phyloP scores from a whole-genome alignment of 202 grass and related monocot genomes.

The Sporobolus alterniflorus region DNA sequence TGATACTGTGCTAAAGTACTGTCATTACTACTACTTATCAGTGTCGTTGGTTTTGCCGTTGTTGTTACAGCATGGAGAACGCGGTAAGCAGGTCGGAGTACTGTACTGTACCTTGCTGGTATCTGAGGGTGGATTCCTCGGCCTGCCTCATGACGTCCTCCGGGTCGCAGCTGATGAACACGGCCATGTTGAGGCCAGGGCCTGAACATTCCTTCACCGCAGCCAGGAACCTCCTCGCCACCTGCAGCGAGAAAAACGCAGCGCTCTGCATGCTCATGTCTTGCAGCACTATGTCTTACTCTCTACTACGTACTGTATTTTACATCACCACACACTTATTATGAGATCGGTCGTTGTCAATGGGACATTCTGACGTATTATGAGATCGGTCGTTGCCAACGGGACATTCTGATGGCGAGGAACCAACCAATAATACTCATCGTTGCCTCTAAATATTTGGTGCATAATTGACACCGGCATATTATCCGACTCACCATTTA shows the following conservation, averaged over 20 bases:
- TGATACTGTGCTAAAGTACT: not conserved
- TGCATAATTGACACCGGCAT: not conserved
- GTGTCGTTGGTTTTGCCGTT: not conserved
- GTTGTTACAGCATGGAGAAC: not conserved
- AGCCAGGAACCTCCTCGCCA: slow-evolving; percentile 68
- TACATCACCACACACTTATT: not conserved
- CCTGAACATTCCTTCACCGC: slow-evolving; percentile 62
- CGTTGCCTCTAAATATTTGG: not conserved
- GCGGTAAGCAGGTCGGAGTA: not conserved
- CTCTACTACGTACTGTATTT: too few relatives aligned
- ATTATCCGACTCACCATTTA: not conserved
- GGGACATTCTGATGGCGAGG: not conserved
- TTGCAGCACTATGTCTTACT: too few relatives aligned
- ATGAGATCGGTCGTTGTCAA: not conserved
- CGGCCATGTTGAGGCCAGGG: slow-evolving; percentile 58
- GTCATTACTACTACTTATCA: not conserved
- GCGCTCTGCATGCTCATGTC: not conserved
- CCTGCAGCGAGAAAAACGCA: not conserved
- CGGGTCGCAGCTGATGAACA: slow-evolving; percentile 80
- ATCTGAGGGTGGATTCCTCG: slow-evolving; percentile 65
- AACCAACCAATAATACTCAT: too few relatives aligned
- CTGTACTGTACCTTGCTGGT: slow-evolving; percentile 78
- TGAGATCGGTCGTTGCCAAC: not conserved
- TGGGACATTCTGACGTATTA: not conserved
- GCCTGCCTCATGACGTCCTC: slow-evolving; percentile 68